Evolutionary conservation across 257 asterid genomes (phyloP), one percentile per base, ranked within the genome.

Genomic region (Nicotiana benthamiana): DNA sequence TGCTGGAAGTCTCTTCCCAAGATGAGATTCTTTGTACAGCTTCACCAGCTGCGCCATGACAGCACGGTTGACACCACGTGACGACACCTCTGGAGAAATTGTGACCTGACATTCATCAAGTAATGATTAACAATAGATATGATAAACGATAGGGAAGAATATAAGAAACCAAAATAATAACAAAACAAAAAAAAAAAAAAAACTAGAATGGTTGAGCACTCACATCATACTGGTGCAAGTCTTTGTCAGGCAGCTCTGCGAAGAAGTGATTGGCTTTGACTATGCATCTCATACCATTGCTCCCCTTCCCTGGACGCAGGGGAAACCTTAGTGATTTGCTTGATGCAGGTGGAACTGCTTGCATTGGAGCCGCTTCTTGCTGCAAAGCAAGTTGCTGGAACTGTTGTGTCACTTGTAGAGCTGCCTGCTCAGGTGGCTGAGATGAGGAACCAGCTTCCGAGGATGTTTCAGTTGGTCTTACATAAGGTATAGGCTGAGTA

Each of bases 241-340:
- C 99, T 77, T 95, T 95, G 81, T 95, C 97, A 0, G 99, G 98
- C 13, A 95, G 89, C 89, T 92, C 96, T 0, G 95, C 98, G 46
- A 93, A 91, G 75, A 95, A 93, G 87, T 95, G 99, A 59, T 95
- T 95, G 16, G 99, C 99, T 85, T 95, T 95, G 68, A 95, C 99
- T 16, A 90, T 67, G 83, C 99, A 93, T 82, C 56, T 95, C 1
- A 79, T 82, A 24, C 99, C 99, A 75, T 40, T 51, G 64, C 88
- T 89, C 32, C 99, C 99, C 86, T 88, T 92, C 61, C 98, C 98
- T 4, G 99, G 98, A 70, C 99, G 93, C 80, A 84, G 84, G 32
- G 99, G 99, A 79, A 93, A 95, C 80, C 94, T 90, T 84, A 92
- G 75, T 1, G 97, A 85, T 83, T 92, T 95, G 94, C 98, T 92